Percentiles rank a stretch among this genome's conserved stretches.
Conservation (phyloP, 768 basidiomycete species). For the Boletus subcaerulescens region DNA sequence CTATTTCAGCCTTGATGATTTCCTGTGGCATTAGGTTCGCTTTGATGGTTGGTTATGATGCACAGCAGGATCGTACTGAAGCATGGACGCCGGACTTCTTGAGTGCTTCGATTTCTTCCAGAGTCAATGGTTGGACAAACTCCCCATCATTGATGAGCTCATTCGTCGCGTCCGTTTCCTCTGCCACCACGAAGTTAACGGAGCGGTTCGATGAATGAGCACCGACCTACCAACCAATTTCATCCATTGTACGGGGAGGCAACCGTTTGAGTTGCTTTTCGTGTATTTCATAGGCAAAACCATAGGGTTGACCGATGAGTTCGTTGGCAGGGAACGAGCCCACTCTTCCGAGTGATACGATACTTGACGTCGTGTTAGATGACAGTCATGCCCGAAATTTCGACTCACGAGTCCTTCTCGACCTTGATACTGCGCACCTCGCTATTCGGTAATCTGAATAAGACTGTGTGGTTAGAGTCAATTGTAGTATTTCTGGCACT, state of each 20-base stretch:
- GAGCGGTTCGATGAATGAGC: background rate
- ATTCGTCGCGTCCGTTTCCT: constrained; percentile 97
- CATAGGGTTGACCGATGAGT: constrained; percentile 80
- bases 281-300: constrained; percentile 83
- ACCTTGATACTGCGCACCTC: constrained; percentile 74
- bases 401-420: constrained; percentile 65
- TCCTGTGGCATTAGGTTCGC: constrained; percentile 51
- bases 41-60: constrained; percentile 2
- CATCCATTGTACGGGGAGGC: constrained; percentile 63
- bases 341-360: constrained; percentile 75
- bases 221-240: constrained; percentile 58
- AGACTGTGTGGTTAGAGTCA: constrained; percentile 68
- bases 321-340: constrained; percentile 80
- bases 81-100: constrained; percentile 82
- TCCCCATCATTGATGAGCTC: constrained; percentile 90
- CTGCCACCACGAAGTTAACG: constrained; percentile 38
- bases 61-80: constrained; percentile 46
- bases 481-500: constrained; percentile 39
- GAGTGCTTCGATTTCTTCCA: constrained; percentile 79
- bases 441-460: constrained; percentile 77
- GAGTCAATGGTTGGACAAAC: constrained; percentile 78
- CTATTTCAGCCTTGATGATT: constrained; percentile 93
- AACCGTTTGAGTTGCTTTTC: constrained; percentile 65
- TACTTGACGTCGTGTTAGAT: constrained; percentile 40
- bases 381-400: background rate